Percentiles rank a stretch among this genome's conserved stretches.
Conservation (phyloP, 1,284 basidiomycete species). For the Cryptococcus sp. region DNA sequence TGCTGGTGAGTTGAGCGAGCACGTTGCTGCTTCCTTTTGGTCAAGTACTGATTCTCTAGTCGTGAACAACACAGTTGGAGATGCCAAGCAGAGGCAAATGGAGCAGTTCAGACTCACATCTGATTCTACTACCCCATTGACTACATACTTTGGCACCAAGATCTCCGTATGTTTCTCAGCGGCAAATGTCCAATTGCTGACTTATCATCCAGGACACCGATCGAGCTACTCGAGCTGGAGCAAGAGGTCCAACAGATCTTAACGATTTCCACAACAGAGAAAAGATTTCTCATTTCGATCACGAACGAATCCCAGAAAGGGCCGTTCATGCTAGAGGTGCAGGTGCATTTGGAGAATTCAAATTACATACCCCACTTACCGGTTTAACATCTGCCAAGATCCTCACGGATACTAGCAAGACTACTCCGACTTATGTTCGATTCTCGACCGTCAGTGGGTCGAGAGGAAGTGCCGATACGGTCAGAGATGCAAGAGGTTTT, state of each 20-base stretch:
- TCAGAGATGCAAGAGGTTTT: constrained; percentile 76
- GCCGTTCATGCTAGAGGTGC: constrained; percentile 69
- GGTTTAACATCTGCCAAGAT: constrained; percentile 49
- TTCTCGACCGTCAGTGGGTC: constrained; percentile 78
- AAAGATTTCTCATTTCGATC: constrained; percentile 69
- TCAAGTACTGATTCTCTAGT: constrained; percentile 7
- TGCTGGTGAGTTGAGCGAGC: not conserved
- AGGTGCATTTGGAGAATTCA: constrained; percentile 76
- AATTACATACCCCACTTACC: constrained; percentile 57
- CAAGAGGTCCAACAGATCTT: constrained; percentile 41
- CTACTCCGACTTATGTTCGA: constrained; percentile 69
- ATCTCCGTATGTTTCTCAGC: constrained; percentile 20
- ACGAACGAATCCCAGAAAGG: constrained; percentile 79
- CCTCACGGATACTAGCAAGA: constrained; percentile 64
- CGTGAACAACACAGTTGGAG: constrained; percentile 28
- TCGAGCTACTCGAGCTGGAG: constrained; percentile 37
- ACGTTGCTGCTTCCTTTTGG: not conserved
- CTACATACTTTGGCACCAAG: constrained; percentile 42
- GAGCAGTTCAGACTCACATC: constrained; percentile 24
- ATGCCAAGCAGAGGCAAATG: constrained; percentile 41
- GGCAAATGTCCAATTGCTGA: not conserved
- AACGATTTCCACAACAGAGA: constrained; percentile 44
- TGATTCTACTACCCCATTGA: constrained; percentile 26
- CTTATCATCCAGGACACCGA: constrained; percentile 35
- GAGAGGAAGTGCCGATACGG: constrained; percentile 60